Percentiles rank a stretch among this genome's conserved stretches.
Evolutionary conservation across 305 asterid genomes (phyloP).

Genomic region (Rubia occidens): DNA sequence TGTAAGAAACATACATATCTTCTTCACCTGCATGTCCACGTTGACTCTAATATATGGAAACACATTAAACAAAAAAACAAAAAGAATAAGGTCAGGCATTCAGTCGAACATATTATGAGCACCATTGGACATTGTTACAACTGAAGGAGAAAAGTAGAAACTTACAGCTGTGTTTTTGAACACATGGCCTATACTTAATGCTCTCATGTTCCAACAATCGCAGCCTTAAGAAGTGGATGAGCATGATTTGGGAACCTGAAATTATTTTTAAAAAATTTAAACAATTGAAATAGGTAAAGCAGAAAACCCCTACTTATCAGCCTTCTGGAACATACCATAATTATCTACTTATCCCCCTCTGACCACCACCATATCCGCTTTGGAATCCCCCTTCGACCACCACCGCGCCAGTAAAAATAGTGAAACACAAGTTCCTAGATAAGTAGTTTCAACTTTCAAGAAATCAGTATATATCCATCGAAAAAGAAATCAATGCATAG

Average conservation of each 20-base stretch:
- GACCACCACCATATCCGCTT: too few species aligned
- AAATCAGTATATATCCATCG: not conserved
- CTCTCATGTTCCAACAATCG: conserved; percentile 27
- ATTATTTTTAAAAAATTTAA: not conserved
- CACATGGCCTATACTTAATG: conserved; percentile 28
- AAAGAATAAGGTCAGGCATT: too few species aligned
- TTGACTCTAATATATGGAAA: too few species aligned
- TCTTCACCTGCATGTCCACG: too few species aligned
- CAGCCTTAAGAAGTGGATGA: conserved; percentile 18
- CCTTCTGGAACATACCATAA: conserved; percentile 32
- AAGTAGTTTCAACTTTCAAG: not conserved
- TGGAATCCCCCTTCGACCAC: too few species aligned
- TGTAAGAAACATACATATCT: too few species aligned
- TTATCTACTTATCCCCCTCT: conserved; percentile 32
- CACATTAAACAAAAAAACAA: too few species aligned
- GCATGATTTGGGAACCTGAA: not conserved
- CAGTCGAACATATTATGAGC: too few species aligned
- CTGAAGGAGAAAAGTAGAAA: too few species aligned
- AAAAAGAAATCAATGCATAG: conserved; percentile 26
- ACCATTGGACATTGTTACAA: too few species aligned
- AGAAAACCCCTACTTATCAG: conserved; percentile 22
- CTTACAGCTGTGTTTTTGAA: too few species aligned
- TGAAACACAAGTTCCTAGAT: not conserved
- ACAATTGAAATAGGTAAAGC: not conserved
- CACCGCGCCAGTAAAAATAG: not conserved